Evolutionary conservation across 208 protist genomes (phyloP).

Genomic region (Acanthamoeba healyi): DNA sequence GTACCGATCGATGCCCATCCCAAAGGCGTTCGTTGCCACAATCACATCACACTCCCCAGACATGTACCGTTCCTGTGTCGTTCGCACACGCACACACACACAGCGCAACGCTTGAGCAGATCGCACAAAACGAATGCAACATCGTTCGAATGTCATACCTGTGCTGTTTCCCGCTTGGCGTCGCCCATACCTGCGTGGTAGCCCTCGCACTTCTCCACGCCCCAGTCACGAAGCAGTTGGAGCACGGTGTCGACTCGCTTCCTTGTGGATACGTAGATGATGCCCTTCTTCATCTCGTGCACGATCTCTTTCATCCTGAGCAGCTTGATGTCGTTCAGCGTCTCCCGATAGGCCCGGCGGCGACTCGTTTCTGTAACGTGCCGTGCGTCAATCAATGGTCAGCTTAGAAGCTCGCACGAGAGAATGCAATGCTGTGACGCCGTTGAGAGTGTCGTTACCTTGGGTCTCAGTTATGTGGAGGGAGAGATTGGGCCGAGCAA

Average conservation of each 20-base stretch:
- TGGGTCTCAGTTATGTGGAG: not conserved
- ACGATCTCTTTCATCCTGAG: slow-evolving; percentile 56
- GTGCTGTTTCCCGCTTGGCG: not conserved
- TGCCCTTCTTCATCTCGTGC: slow-evolving; percentile 57
- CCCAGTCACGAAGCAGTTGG: not conserved
- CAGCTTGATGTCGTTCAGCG: slow-evolving; percentile 55
- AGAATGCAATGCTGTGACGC: too few species aligned
- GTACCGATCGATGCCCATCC: slow-evolving; percentile 68
- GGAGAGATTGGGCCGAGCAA: slow-evolving; percentile 39
- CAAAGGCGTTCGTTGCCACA: slow-evolving; percentile 66
- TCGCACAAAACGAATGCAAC: not conserved
- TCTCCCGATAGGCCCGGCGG: not conserved
- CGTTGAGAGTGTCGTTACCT: not conserved
- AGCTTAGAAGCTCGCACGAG: too few species aligned
- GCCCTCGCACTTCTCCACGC: not conserved
- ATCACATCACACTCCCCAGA: slow-evolving; percentile 9
- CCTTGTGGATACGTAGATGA: slow-evolving; percentile 43
- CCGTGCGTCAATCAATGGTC: not conserved
- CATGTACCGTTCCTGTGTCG: not conserved
- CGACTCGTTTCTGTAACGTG: not conserved
- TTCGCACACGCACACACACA: too few species aligned
- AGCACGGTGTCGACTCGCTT: slow-evolving; percentile 25
- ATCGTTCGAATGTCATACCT: too few species aligned
- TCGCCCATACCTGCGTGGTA: slow-evolving; percentile 60
- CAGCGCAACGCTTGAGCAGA: not conserved